Evolutionary conservation across 2,329 filamentous ascomycete species (phyloP).

Genomic region (Gaeumannomyces tritici): DNA sequence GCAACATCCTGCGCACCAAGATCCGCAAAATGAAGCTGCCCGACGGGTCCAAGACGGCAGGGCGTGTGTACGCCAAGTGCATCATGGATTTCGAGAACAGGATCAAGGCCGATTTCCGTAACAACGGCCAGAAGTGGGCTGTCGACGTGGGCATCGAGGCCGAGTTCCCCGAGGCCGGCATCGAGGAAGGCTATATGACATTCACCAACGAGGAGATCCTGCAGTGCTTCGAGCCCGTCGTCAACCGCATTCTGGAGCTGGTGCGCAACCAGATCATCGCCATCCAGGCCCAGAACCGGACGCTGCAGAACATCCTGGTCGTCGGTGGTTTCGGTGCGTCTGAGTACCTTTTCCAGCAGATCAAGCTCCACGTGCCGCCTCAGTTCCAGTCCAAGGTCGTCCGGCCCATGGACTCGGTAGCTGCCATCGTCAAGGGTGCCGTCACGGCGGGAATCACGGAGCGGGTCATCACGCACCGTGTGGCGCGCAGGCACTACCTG

Average conservation of each 20-base stretch:
- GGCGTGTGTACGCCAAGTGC: constrained; percentile 96
- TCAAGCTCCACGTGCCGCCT: constrained; percentile 94
- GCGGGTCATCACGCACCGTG: constrained; percentile 90
- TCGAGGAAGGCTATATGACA: constrained; percentile 99
- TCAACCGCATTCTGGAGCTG: constrained; percentile 91
- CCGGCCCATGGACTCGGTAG: constrained; percentile 96
- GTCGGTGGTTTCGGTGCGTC: constrained; percentile 97
- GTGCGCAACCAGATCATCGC: constrained; percentile 98
- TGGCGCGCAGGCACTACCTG: constrained; percentile 94
- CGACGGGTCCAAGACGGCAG: constrained; percentile 93
- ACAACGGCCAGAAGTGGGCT: constrained; percentile 98
- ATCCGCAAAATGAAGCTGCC: constrained; percentile 99
- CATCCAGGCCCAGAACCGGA: constrained; percentile 92
- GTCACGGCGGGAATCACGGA: constrained; percentile 97
- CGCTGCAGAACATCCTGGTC: constrained; percentile 90
- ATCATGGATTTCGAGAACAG: constrained; percentile 99
- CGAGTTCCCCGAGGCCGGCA: constrained; percentile 93
- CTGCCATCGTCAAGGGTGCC: constrained; percentile 95
- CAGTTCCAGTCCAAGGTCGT: constrained; percentile 99
- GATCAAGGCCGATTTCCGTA: constrained; percentile 98
- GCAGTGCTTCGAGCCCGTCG: constrained; percentile 97
- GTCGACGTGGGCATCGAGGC: constrained; percentile 98
- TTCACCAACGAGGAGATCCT: constrained; percentile 99
- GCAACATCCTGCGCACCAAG: constrained; percentile 94
- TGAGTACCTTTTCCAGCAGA: constrained; percentile 98